Base-by-base conservation (phyloP, 1,139 yeast species). In the Scheffersomyces cryptocercus region DNA sequence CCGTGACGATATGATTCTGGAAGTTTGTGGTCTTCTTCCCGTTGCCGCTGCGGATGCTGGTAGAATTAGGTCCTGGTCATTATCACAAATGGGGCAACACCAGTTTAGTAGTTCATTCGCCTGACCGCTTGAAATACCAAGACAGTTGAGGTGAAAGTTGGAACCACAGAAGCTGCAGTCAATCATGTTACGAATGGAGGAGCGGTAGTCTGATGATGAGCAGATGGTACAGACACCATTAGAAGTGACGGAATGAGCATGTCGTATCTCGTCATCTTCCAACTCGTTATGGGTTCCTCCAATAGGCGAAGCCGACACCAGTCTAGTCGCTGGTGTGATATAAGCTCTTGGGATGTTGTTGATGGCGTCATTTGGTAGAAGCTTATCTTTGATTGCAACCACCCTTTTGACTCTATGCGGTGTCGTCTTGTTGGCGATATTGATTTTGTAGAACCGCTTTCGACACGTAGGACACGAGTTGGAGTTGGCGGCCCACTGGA, bases 381-480 rank as follows among this genome's bases (percentile, higher is more conserved):
- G 47, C 42, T 56, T 62, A 48, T 74, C 75, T 41, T 67, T 56
- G 4, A 74, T 64, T 1, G 47, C 32, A 8, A 67, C 15, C 29
- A 44, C 42, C 12, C 26, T 44, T 37, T 36, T 29, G 26, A 48
- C 44, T 31, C 13, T 28, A 26, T 4, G 35, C 29, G 8, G 54
- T 51, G 4, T 38, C 37, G 9, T 41, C 37, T 13, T 44, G 38
- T 5, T 44, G 29, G 51, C 55, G 30, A 64, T 55, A 37, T 59
- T 61, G 36, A 73, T 59, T 41, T 55, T 53, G 48, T 68, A 55
- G 52, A 62, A 74, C 16, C 59, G 54, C 37, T 59, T 55, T 24
- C 83, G 72, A 55, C 84, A 79, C 1, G 77, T 76, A 3, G 83
- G 83, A 51, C 84, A 79, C 37, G 75, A 68, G 55, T 77, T 77